Conservation (phyloP, 306 rosid species). For the Macrotyloma uniflorum region DNA sequence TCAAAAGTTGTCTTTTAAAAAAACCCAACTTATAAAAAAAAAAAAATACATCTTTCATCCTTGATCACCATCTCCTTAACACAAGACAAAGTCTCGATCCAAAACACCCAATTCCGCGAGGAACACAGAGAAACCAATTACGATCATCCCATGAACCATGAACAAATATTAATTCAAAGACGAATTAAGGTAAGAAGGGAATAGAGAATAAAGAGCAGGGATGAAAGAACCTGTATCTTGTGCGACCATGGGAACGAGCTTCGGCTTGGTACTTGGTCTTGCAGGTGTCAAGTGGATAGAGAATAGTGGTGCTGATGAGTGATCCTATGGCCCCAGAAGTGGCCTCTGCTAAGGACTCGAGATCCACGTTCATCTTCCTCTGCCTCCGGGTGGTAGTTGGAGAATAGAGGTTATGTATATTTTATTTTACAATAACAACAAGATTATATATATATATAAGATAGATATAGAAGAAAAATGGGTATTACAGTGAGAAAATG, state of each 20-base stretch:
- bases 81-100: background rate
- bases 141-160: background rate
- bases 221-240: slow-evolving; percentile 65
- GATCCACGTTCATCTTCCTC: slow-evolving; percentile 69
- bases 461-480: background rate
- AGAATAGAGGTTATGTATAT: background rate
- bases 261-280: slow-evolving; percentile 96
- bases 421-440: background rate
- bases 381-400: slow-evolving; percentile 5
- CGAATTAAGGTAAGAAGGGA: background rate
- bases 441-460: background rate
- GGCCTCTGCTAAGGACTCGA: slow-evolving; percentile 94
- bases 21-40: too few species aligned
- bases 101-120: background rate
- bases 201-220: background rate
- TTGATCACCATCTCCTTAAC: background rate
- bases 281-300: slow-evolving; percentile 96
- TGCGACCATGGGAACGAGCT: slow-evolving; percentile 67
- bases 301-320: slow-evolving; percentile 81
- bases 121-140: background rate
- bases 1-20: too few species aligned
- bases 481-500: background rate
- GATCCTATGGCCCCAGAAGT: slow-evolving; percentile 99
- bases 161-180: background rate
- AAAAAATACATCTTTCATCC: background rate